Evolutionary conservation across 2,329 filamentous ascomycete species (phyloP).

Genomic region (Diaporthe helianthi): DNA sequence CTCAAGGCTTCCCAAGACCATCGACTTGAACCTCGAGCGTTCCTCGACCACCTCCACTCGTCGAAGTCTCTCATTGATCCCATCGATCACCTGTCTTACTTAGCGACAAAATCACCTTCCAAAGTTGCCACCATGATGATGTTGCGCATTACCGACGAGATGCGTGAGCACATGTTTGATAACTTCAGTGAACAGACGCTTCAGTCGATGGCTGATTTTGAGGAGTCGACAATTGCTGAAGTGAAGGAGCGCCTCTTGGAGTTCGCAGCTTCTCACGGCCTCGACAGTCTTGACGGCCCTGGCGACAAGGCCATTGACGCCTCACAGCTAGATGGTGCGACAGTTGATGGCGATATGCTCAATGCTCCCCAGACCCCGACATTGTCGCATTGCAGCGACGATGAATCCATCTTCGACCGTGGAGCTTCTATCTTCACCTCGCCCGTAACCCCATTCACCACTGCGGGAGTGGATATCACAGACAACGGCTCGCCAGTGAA

Average conservation of each 20-base stretch:
- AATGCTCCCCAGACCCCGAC: neutral
- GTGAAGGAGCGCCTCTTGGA: neutral
- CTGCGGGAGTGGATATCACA: neutral
- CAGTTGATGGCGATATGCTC: neutral
- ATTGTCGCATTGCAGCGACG: neutral
- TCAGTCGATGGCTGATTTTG: neutral
- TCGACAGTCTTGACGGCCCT: neutral
- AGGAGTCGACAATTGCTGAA: neutral
- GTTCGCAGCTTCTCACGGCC: neutral
- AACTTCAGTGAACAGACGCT: neutral
- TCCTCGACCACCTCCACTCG: neutral
- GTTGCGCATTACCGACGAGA: neutral
- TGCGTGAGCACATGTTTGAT: conserved; percentile 4
- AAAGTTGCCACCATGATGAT: neutral
- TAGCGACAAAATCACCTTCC: neutral
- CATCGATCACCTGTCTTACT: neutral
- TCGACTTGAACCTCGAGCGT: neutral
- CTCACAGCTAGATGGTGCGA: neutral
- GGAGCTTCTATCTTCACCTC: neutral
- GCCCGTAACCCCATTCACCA: neutral
- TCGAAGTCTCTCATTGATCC: too few species aligned
- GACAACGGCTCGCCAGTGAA: neutral
- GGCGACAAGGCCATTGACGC: neutral
- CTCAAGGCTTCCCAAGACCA: too few species aligned
- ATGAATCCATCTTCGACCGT: neutral